These are phyloP conservation scores for Austroboletus niveus DNA, from an alignment of 1,284 basidiomycete genomes.

Conservation along the genomic window DNA sequence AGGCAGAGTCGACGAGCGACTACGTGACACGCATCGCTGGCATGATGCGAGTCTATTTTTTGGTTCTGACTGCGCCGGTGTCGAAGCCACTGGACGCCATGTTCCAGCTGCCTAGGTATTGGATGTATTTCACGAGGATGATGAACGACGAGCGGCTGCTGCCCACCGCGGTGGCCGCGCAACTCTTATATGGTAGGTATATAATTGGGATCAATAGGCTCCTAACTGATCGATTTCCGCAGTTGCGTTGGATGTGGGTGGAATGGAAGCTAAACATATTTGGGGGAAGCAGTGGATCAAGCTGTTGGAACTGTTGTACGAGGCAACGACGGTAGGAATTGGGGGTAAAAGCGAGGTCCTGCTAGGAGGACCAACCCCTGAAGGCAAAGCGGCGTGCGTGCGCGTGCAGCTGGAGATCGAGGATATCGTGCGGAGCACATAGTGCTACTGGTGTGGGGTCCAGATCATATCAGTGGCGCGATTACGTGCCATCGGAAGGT, in stretches of 20 bases:
- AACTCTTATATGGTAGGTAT: conserved; percentile 65
- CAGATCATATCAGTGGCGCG: conserved; percentile 1
- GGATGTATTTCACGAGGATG: conserved; percentile 69
- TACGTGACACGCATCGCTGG: conserved; percentile 79
- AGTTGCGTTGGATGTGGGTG: conserved; percentile 76
- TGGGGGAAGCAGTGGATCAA: conserved; percentile 84
- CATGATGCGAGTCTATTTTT: conserved; percentile 87
- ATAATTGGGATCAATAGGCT: conserved; percentile 9
- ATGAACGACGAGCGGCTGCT: conserved; percentile 50
- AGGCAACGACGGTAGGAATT: conserved; percentile 56
- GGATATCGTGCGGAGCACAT: conserved; percentile 45
- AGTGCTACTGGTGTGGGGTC: conserved; percentile 11
- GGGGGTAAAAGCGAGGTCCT: conserved; percentile 30
- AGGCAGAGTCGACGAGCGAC: conserved; percentile 55
- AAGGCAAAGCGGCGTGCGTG: conserved; percentile 58
- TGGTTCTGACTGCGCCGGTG: conserved; percentile 57
- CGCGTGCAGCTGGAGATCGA: conserved; percentile 66
- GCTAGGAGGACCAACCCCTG: conserved; percentile 55
- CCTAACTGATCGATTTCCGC: conserved; percentile 19
- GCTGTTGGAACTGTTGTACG: conserved; percentile 64
- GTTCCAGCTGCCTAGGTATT: conserved; percentile 63
- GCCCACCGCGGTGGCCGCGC: conserved; percentile 53
- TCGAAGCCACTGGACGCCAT: conserved; percentile 44
- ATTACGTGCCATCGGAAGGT: conserved; percentile 16
- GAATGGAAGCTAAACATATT: conserved; percentile 53